Evolutionary conservation across 495 filamentous ascomycete species (phyloP).

Genomic region (Astrocystis sublimbata): DNA sequence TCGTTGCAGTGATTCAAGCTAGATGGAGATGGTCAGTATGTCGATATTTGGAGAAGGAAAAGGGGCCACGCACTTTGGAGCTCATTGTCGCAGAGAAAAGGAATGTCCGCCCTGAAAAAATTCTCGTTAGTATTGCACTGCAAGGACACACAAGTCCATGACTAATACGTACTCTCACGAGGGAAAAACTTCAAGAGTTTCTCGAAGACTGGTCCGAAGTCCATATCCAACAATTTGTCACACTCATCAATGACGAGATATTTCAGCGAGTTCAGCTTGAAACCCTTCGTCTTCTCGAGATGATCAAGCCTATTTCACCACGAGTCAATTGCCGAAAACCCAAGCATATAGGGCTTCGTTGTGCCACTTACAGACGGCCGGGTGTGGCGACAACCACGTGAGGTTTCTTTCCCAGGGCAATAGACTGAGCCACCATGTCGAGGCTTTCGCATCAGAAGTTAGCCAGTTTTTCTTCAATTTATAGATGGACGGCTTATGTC

Average conservation of each 20-base stretch:
- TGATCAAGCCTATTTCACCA: conserved; percentile 64
- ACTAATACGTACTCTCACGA: conserved; percentile 56
- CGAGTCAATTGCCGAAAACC: not conserved
- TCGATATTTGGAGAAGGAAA: not conserved
- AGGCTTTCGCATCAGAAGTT: conserved; percentile 44
- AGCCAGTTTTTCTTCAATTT: not conserved
- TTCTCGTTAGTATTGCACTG: not conserved
- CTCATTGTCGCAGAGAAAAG: conserved; percentile 95
- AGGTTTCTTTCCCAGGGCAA: conserved; percentile 87
- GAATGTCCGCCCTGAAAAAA: conserved; percentile 58
- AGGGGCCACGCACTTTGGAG: conserved; percentile 54
- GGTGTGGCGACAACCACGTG: conserved; percentile 89
- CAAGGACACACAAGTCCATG: no score
- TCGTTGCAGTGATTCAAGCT: conserved; percentile 83
- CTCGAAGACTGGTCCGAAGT: conserved; percentile 89
- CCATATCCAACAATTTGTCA: conserved; percentile 87
- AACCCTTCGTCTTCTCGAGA: conserved; percentile 95
- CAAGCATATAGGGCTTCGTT: not conserved
- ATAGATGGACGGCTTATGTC: not conserved
- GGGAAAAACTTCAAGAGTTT: conserved; percentile 91
- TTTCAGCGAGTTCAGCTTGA: conserved; percentile 73
- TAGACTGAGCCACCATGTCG: conserved; percentile 89
- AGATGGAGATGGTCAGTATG: not conserved
- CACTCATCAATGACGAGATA: conserved; percentile 96
- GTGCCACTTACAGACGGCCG: conserved; percentile 59